Base-by-base conservation (phyloP, 2,329 filamentous ascomycete species). In the Raffaelea ambrosiae region DNA sequence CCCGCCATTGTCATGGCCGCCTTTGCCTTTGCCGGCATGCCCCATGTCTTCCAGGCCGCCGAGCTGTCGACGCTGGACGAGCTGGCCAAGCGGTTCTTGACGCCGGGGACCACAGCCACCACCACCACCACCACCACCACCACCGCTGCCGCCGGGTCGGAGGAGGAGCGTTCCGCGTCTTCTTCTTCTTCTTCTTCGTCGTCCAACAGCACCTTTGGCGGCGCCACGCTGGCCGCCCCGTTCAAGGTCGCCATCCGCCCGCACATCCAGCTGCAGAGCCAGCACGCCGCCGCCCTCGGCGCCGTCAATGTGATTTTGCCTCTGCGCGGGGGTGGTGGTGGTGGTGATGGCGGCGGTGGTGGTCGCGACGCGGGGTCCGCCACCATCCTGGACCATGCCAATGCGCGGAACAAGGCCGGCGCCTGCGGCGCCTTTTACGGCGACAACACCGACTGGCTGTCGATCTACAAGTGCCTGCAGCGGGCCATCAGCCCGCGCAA, bases 1-100 rank as follows among this genome's bases (percentile, higher is more conserved):
- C 84, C 84, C 1, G 79, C 80, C 10, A 87, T 88, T 80, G 82
- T 87, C 59, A 79, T 77, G 50, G 77, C 81, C 11, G 84, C 83
- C 11, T 87, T 83, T 59, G 69, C 74, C 44, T 74, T 72, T 21
- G 79, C 77, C 51, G 81, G 81, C 18, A 79, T 88, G 75, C 77
- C 77, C 3, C 84, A 88, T 58, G 71, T 71, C 4, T 87, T 83
- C 57, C 67, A 73, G 41, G 76, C 77, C 14, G 72, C 77, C 39
- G 74, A 80, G 53, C 81, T 81, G 40, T 66, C 73, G 5, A 76
- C 77, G 0, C 60, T 87, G 14, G 77, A 81, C 46, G 77, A 79
- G 16, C 66, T 88, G 16, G 73, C 79, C 55, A 68, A 71, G 18
- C 68, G 84, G 21, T 76, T 79, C 36, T 68, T 72, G 43, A 73